Conservation (phyloP, 2,329 filamentous ascomycete species). For the Talaromyces sp. region DNA sequence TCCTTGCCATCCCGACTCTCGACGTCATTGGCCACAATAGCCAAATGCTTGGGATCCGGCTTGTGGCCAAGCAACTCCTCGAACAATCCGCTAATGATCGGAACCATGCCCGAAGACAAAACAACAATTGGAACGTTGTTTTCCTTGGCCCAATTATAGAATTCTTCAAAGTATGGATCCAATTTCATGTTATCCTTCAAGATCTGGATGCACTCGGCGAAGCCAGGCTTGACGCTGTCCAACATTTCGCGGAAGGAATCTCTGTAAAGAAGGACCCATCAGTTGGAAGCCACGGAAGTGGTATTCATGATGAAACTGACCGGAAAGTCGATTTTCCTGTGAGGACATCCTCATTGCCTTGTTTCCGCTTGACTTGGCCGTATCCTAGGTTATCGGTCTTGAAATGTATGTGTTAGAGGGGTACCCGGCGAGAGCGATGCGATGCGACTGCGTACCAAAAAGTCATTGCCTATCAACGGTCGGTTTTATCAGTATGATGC, state of each 20-base stretch:
- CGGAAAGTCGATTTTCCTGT: conserved; percentile 69
- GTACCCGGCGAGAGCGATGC: neutral
- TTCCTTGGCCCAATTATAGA: conserved; percentile 75
- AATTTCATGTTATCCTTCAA: conserved; percentile 80
- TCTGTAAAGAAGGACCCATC: conserved; percentile 31
- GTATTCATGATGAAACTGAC: conserved; percentile 29
- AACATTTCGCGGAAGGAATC: conserved; percentile 91
- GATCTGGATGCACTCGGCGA: conserved; percentile 73
- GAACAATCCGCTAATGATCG: conserved; percentile 81
- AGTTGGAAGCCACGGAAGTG: neutral
- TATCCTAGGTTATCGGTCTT: conserved; percentile 92
- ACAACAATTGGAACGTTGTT: conserved; percentile 92
- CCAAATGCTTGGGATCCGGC: conserved; percentile 62
- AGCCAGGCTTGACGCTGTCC: conserved; percentile 76
- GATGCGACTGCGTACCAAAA: conserved; percentile 47
- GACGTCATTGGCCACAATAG: conserved; percentile 88
- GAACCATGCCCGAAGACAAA: conserved; percentile 86
- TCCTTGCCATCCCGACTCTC: conserved; percentile 62
- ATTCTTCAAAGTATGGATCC: conserved; percentile 83
- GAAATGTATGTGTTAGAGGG: conserved; percentile 48
- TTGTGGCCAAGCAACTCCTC: conserved; percentile 77
- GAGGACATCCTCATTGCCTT: conserved; percentile 75
- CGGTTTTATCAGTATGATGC: neutral
- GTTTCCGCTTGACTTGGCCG: conserved; percentile 65
- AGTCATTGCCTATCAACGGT: conserved; percentile 59